Evolutionary conservation across 2,329 filamentous ascomycete genomes (phyloP).

Genomic region (Monilinia laxa): DNA sequence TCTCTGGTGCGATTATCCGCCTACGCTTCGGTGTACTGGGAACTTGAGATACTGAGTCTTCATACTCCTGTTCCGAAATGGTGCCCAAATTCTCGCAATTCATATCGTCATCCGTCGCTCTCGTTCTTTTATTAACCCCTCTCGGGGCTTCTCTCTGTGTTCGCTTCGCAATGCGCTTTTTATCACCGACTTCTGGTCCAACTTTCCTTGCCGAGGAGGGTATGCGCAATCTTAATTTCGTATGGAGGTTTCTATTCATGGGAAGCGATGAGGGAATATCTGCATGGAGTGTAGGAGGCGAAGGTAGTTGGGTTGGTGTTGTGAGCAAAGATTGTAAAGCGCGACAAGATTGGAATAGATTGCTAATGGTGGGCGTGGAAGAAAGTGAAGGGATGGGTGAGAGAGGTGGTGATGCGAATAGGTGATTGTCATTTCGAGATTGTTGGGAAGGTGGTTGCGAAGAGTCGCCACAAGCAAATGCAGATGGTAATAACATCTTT

Average conservation of each 20-base stretch:
- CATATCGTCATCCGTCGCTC: constrained; percentile 49
- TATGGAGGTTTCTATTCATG: constrained; percentile 32
- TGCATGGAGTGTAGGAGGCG: constrained; percentile 50
- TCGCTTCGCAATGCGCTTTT: constrained; percentile 54
- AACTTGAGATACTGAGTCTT: constrained; percentile 30
- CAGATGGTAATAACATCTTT: constrained; percentile 59
- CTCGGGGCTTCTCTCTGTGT: constrained; percentile 44
- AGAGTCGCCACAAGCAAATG: constrained; percentile 54
- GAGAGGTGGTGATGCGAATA: constrained; percentile 58
- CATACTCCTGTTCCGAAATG: constrained; percentile 36
- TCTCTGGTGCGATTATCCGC: constrained; percentile 56
- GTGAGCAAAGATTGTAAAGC: constrained; percentile 60
- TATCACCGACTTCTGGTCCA: constrained; percentile 23
- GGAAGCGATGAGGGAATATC: constrained; percentile 30
- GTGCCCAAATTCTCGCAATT: constrained; percentile 44
- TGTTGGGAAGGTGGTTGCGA: constrained; percentile 42
- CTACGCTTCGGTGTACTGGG: constrained; percentile 58
- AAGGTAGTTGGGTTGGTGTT: constrained; percentile 49
- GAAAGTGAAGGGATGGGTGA: constrained; percentile 52
- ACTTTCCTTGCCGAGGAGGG: constrained; percentile 42
- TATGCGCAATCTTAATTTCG: constrained; percentile 55
- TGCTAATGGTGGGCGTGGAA: constrained; percentile 50
- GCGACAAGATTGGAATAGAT: constrained; percentile 60
- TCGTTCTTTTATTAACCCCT: constrained; percentile 55
- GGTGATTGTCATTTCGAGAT: constrained; percentile 43